Evolutionary conservation across 2,329 filamentous ascomycete genomes (phyloP), one percentile per base, ranked within the genome.

Genomic region (Colletotrichum sp.): DNA sequence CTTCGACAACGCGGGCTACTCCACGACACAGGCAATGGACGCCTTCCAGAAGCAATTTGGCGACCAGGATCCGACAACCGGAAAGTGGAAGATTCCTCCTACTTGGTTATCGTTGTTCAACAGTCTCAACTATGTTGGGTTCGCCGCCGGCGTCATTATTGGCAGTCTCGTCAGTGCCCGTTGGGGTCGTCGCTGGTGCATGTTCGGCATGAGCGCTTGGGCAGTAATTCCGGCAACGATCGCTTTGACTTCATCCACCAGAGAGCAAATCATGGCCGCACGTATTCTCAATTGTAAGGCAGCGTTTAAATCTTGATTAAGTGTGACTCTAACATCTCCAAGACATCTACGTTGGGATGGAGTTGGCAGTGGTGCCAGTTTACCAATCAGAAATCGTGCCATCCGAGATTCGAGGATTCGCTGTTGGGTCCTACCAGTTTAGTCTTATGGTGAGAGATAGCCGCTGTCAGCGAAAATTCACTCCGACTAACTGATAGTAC

Each of bases 331-430:
- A 55, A 75, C 15, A 7, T 19, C 8, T 16, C 13, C 6, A 34
- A 76, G 74, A 85, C 66, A 72, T 84, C 22, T 86, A 86, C 61
- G 79, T 86, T 22, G 85, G 85, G 11, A 86, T 85, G 82, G 84
- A 86, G 72, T 80, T 86, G 22, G 81, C 85, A 1, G 79, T 84
- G 2, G 82, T 86, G 0, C 86, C 86, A 0, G 79, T 82, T 0
- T 85, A 81, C n/a, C 83, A 85, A 68, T 83, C 84, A 1, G 84
- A 85, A 77, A 80, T 84, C 32, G 79, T 82, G 3, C 83, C 83
- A 0, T 77, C 78, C 6, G 72, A 78, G 7, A 78, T 80, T 5
- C 82, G 84, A 28, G 84, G 84, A 0, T 79, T 85, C 22, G 79
- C 81, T 19, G 84, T 85, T 5, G 82, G 82, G 16, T 80, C 83